Evolutionary conservation across 768 basidiomycete genomes (phyloP), one percentile per base, ranked within the genome.

Genomic region (Zangia roseola): DNA sequence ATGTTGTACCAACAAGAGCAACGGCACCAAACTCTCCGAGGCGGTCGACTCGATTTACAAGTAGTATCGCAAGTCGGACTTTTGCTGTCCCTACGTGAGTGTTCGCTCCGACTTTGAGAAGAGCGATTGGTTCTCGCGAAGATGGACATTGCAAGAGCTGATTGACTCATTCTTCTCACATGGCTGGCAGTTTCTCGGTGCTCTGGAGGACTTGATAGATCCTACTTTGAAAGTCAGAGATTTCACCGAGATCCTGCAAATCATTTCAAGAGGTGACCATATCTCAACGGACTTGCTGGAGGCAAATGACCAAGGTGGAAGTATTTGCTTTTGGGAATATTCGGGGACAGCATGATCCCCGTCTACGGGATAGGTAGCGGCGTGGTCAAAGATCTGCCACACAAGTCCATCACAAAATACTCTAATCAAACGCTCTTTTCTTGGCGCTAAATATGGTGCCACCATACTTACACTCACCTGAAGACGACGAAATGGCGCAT

Each of bases 21-120:
- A 53, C 44, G 61, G 49, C 44, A 47, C 61, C 2, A 67, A 69
- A 31, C 58, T 70, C 16, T 23, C 33, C 23, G 59, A 69, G 35
- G 58, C 69, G 19, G 63, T 69, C 46, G 61, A 65, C 28, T 48
- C 63, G 16, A 69, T 70, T 63, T 71, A 60, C 54, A 52, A n/a
- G 33, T 69, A 68, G 69, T 71, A 69, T 48, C 40, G 42, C 2
- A 41, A 56, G 13, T 57, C 68, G 5, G 19, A 54, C 1, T 38
- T 61, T 28, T 69, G 68, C 48, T 60, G 62, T 10, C 60, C 50
- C 5, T 64, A 69, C 39, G 53, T 68, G 38, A 39, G 17, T 28
- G 52, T 58, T n/a, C 36, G 41, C 0, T 41, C 54, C 49, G 35
- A 49, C 23, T 55, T 63, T 26, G 41, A 17, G 6, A 25, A 24